Evolutionary conservation across 129 eudicot species (phyloP), one percentile per base, ranked within the genome.

Genomic region (Solidago caesia): DNA sequence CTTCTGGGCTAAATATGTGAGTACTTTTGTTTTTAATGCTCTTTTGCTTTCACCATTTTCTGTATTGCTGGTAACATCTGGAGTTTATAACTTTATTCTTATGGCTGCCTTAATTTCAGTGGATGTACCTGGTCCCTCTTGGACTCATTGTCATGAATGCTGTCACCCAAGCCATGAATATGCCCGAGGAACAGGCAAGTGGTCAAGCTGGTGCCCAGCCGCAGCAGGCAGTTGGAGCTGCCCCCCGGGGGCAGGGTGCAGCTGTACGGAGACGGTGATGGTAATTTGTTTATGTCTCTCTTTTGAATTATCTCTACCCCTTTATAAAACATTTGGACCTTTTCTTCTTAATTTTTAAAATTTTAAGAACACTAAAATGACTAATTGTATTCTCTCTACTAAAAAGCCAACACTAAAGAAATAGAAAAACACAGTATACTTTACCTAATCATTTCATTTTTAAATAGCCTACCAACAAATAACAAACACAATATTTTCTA

Each of bases 1-100:
- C 77, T 87, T 95, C 73, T 95, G 99, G 99, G 97, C 99, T 80
- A 95, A 87, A 95, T 95, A 95, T 78, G 97, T 95, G 60, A 89
- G 99, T 71, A 8, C 27, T 64, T 27, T 57, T 59, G 27, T 79
- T 49, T 45, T 47, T 67, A 27, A 26, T 15, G 51, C 41, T 62
- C 14, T 39, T 7, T n/a, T 16, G 9, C 10, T 73, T 43, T 14
- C 33, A 41, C 26, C 8, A 14, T 57, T 67, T 71, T 46, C 41
- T 39, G 6, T 77, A 4, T 33, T 5, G 5, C 29, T 26, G 59
- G 7, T n/a, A 47, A 64, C 59, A 12, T 62, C 4, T 42, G 5
- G 41, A 52, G 55, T 44, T 68, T 43, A 25, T 13, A 44, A 43
- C 44, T 78, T 76, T 0, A 48, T 67, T 8, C 33, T 78, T 10